Percentiles rank a stretch among this genome's conserved stretches.
These are phyloP conservation scores for Petunia hybrid DNA, from an alignment of 305 asterid genomes.

Conservation along the genomic window DNA sequence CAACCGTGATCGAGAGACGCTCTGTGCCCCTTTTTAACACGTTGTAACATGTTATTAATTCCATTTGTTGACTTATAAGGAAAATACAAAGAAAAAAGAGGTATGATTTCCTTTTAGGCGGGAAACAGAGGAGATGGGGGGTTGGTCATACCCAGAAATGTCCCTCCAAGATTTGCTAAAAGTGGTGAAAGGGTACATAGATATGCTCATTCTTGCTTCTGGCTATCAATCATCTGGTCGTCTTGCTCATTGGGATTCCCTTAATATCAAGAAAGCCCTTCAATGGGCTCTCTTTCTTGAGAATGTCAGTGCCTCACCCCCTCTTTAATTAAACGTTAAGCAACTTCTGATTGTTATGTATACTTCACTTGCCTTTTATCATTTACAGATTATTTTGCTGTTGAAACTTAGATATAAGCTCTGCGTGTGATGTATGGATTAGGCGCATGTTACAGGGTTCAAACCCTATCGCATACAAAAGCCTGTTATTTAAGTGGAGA, in stretches of 20 bases:
- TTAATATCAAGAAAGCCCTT: slow-evolving; percentile 58
- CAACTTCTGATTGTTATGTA: not conserved
- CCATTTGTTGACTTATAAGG: not conserved
- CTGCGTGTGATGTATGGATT: too few species aligned
- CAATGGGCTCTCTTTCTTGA: slow-evolving; percentile 76
- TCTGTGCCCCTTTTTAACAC: too few species aligned
- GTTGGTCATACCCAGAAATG: slow-evolving; percentile 56
- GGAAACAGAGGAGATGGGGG: slow-evolving; percentile 31
- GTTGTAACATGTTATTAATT: too few species aligned
- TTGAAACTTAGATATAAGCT: too few species aligned
- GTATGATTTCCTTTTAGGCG: not conserved
- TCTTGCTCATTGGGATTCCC: slow-evolving; percentile 72
- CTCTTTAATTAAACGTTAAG: not conserved
- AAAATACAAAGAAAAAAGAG: not conserved
- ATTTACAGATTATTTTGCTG: too few species aligned
- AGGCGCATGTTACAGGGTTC: too few species aligned
- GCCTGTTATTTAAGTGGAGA: too few species aligned
- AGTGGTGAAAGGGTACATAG: slow-evolving; percentile 60
- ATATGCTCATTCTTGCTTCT: slow-evolving; percentile 70
- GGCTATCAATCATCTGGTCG: slow-evolving; percentile 85
- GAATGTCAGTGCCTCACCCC: slow-evolving; percentile 46
- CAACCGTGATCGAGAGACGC: too few species aligned
- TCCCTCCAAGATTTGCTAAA: slow-evolving; percentile 61
- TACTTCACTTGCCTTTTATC: too few species aligned
- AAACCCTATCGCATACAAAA: too few species aligned